A percentile compares a stretch with the other conserved stretches of the same genome.
Conservation (phyloP, 1,284 basidiomycete species). For the Schizophyllum amplum region DNA sequence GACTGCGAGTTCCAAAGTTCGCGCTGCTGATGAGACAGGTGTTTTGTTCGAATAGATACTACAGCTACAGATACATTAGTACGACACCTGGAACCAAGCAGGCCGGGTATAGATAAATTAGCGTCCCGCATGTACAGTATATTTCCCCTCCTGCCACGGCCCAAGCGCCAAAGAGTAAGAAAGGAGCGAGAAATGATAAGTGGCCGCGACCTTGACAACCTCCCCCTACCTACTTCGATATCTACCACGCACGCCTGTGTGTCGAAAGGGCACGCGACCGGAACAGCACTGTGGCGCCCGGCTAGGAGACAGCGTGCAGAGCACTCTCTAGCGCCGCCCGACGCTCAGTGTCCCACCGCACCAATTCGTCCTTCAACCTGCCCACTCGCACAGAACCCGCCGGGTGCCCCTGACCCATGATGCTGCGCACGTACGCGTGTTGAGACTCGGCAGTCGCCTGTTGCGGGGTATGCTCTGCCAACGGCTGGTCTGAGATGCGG, state of each 20-base stretch:
- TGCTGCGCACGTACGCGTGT: slow-evolving; percentile 20
- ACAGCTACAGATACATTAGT: not conserved
- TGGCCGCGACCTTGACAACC: too few relatives aligned
- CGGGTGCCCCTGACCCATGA: slow-evolving; percentile 53
- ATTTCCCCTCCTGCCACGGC: not conserved
- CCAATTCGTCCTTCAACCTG: slow-evolving; percentile 54
- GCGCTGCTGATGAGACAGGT: not conserved
- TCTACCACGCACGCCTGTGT: too few relatives aligned
- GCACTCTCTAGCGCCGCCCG: slow-evolving; percentile 17
- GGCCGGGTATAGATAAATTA: not conserved
- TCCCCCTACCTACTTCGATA: too few relatives aligned
- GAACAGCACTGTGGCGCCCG: not conserved
- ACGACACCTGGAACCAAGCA: not conserved
- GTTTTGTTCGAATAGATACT: not conserved
- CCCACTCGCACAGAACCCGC: slow-evolving; percentile 50
- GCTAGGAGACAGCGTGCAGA: not conserved
- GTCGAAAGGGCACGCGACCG: too few relatives aligned
- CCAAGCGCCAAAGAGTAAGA: not conserved
- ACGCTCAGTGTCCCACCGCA: slow-evolving; percentile 54
- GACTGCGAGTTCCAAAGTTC: too few relatives aligned
- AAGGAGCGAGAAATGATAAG: not conserved
- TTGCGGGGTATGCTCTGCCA: slow-evolving; percentile 21
- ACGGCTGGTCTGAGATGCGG: slow-evolving; percentile 13
- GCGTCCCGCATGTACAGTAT: not conserved
- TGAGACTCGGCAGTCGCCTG: slow-evolving; percentile 11